Conservation (phyloP, 164 flowering plant species). For the Dillenia turbinata region DNA sequence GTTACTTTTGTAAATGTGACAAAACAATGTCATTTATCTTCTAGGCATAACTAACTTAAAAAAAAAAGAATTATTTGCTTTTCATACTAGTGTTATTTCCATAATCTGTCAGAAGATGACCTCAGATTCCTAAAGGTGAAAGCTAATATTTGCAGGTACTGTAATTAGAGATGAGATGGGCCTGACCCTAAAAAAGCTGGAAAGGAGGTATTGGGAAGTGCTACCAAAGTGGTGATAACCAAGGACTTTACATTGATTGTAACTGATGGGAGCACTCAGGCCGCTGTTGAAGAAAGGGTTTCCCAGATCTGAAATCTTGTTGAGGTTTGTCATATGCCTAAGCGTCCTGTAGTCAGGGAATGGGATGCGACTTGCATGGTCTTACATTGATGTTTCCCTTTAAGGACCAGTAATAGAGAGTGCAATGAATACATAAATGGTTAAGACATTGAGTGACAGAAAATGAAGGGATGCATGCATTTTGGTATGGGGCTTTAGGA, state of each 20-base stretch:
- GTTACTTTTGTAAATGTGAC: too few relatives aligned
- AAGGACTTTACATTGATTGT: conserved; percentile 80
- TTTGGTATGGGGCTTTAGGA: background rate
- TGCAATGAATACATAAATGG: too few relatives aligned
- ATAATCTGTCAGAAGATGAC: too few relatives aligned
- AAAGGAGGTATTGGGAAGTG: conserved; percentile 69
- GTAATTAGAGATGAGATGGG: conserved; percentile 88
- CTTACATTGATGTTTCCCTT: too few relatives aligned
- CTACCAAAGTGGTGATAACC: conserved; percentile 69
- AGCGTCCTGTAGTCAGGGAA: too few relatives aligned
- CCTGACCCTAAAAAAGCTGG: conserved; percentile 55
- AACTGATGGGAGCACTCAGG: conserved; percentile 74
- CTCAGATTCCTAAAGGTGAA: too few relatives aligned
- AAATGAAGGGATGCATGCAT: background rate
- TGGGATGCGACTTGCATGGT: too few relatives aligned
- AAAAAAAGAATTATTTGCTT: too few relatives aligned
- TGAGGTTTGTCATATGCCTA: conserved; percentile 34
- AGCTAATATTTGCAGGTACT: conserved; percentile 39
- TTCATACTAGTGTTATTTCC: too few relatives aligned
- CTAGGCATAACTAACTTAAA: too few relatives aligned
- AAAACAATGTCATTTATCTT: background rate
- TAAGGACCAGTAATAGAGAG: too few relatives aligned
- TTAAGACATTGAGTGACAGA: too few relatives aligned
- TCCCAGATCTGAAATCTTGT: conserved; percentile 55
- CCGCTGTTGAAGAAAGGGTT: conserved; percentile 67